These are phyloP conservation scores for Ceratorhiza oryzae-sativae DNA, from an alignment of 1,284 basidiomycete genomes.

Conservation along the genomic window DNA sequence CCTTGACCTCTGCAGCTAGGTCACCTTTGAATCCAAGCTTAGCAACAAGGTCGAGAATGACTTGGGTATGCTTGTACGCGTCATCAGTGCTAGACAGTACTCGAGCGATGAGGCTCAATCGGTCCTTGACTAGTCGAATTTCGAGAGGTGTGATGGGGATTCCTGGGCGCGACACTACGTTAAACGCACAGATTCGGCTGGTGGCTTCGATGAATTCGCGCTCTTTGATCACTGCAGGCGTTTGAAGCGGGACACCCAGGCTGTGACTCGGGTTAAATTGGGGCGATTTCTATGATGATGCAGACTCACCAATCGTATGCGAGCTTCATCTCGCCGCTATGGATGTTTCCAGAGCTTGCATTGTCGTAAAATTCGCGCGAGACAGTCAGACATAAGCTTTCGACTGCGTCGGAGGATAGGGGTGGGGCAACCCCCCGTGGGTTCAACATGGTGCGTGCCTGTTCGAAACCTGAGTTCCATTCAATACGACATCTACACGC, in stretches of 20 bases:
- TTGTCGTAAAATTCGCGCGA: constrained; percentile 94
- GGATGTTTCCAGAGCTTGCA: constrained; percentile 87
- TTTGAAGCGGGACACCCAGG: constrained; percentile 71
- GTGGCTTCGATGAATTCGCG: constrained; percentile 96
- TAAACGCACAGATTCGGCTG: constrained; percentile 82
- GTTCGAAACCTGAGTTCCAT: constrained; percentile 69
- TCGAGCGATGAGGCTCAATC: constrained; percentile 79
- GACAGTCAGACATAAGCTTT: constrained; percentile 78
- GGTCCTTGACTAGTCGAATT: constrained; percentile 86
- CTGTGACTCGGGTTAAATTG: constrained; percentile 55
- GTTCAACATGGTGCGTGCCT: constrained; percentile 73
- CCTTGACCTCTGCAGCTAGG: constrained; percentile 74
- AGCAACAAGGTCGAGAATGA: constrained; percentile 85
- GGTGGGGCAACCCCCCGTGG: constrained; percentile 61
- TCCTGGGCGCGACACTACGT: constrained; percentile 74
- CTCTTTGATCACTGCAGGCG: constrained; percentile 70
- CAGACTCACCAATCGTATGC: constrained; percentile 87
- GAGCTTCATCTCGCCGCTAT: constrained; percentile 91
- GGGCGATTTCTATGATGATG: constrained; percentile 20
- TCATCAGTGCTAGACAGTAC: constrained; percentile 82
- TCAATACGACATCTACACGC: constrained; percentile 21
- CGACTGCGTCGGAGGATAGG: constrained; percentile 63
- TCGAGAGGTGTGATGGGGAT: constrained; percentile 86
- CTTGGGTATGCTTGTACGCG: constrained; percentile 87
- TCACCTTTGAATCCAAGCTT: constrained; percentile 84